Percentiles rank a stretch among this genome's conserved stretches.
phyloP scores from a whole-genome alignment of 2,329 filamentous ascomycete genomes.

The Bipolaris oryzae region DNA sequence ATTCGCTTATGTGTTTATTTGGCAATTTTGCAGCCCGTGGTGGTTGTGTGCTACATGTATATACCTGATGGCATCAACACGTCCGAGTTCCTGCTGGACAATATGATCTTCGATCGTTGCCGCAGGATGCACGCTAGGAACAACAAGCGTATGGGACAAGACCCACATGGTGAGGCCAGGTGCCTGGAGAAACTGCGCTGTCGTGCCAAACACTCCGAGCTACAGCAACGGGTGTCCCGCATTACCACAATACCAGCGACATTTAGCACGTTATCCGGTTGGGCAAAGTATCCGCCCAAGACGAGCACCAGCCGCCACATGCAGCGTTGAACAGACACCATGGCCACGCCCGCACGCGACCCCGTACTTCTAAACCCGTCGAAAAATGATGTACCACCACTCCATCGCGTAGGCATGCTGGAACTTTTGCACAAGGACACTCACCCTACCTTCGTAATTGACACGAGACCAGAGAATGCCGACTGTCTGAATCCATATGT shows the following conservation, averaged over 20 bases:
- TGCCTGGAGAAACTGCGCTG: constrained; percentile 4
- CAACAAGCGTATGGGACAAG: constrained; percentile 2
- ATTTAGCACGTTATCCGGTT: neutral
- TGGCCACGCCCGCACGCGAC: constrained; percentile 1
- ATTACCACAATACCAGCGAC: constrained; percentile 5
- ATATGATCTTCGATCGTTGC: neutral
- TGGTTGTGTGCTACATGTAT: neutral
- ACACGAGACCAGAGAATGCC: constrained; percentile 7
- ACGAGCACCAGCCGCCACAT: constrained; percentile 4
- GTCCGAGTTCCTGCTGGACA: neutral
- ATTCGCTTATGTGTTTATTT: neutral
- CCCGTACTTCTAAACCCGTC: constrained; percentile 4
- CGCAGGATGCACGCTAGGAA: constrained; percentile 2
- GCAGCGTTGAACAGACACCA: constrained; percentile 4
- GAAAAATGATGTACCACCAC: constrained; percentile 9
- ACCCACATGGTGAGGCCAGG: constrained; percentile 10
- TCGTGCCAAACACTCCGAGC: constrained; percentile 1
- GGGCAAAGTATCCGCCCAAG: neutral
- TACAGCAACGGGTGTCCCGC: neutral
- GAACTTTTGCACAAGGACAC: constrained; percentile 30
- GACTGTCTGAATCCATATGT: neutral
- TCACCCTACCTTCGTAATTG: constrained; percentile 27
- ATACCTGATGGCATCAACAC: neutral
- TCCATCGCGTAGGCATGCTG: constrained; percentile 25
- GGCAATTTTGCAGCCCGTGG: neutral